Conservation (phyloP, 2,329 filamentous ascomycete genomes). For the Chrysoporthe cubensis region DNA sequence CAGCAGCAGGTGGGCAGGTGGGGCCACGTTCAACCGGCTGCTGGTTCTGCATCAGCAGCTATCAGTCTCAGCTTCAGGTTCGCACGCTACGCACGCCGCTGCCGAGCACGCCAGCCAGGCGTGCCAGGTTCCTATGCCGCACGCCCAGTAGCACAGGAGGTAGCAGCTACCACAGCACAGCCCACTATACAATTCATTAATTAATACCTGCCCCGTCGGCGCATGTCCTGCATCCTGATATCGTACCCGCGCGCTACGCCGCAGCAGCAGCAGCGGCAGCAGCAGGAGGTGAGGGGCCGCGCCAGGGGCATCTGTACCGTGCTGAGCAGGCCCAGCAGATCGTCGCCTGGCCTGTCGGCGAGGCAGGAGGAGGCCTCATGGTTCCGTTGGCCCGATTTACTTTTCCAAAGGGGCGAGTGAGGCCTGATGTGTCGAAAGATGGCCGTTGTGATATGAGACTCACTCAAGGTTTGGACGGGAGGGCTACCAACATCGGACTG, state of each 20-base stretch:
- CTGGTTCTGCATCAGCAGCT: conserved; percentile 4
- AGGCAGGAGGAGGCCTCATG: neutral
- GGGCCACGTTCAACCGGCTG: neutral
- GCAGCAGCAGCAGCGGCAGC: no score
- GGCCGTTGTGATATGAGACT: neutral
- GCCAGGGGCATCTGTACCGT: neutral
- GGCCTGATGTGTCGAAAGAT: neutral
- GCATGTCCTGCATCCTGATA: neutral
- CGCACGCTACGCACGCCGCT: neutral
- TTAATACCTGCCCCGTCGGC: neutral
- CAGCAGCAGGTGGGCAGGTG: conserved; percentile 6
- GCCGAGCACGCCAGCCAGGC: no score
- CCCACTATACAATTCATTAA: neutral
- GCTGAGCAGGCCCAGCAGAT: neutral
- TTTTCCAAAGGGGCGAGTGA: no score
- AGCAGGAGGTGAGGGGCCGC: neutral
- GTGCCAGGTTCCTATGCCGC: no score
- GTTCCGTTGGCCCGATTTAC: neutral
- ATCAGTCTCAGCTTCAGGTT: neutral
- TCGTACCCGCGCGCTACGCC: neutral
- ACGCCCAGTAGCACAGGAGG: neutral
- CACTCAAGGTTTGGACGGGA: neutral
- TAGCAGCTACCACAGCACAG: neutral
- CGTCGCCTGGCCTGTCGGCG: neutral
- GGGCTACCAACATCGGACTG: conserved; percentile 1